A percentile compares a stretch with the other conserved stretches of the same genome.
Conservation (phyloP, 1,284 basidiomycete genomes). For the Termitomyces sp. region DNA sequence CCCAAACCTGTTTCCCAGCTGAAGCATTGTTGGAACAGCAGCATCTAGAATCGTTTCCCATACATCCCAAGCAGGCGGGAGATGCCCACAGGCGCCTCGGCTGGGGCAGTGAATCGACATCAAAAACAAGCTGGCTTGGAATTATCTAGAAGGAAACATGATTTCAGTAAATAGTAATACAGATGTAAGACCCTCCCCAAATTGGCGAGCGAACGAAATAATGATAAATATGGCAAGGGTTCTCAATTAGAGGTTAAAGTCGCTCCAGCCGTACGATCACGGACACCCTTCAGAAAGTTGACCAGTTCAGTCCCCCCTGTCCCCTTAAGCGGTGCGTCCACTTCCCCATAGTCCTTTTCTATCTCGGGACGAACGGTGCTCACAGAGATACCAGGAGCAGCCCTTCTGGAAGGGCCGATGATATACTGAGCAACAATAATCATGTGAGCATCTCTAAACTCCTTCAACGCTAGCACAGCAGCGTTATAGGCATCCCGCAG, state of each 20-base stretch:
- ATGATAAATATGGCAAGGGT: no score
- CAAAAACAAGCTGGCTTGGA: conserved; percentile 12
- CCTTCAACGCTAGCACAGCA: conserved; percentile 70
- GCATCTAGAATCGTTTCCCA: conserved; percentile 68
- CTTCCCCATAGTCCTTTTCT: conserved; percentile 12
- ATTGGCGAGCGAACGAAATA: no score
- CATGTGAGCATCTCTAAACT: conserved; percentile 86
- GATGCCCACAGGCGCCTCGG: conserved; percentile 12
- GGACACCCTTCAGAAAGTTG: conserved; percentile 76
- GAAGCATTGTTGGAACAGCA: conserved; percentile 48
- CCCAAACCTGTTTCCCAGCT: conserved; percentile 52
- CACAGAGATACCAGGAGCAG: conserved; percentile 20
- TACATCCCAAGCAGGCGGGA: conserved; percentile 43
- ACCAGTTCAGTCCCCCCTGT: conserved; percentile 86
- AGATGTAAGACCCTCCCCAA: no score
- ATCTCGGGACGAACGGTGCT: conserved; percentile 14
- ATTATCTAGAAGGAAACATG: no score
- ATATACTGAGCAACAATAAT: conserved; percentile 84
- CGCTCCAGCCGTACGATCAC: conserved; percentile 64
- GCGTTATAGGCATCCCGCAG: conserved; percentile 67
- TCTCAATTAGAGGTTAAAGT: conserved; percentile 18
- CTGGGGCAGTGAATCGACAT: conserved; percentile 17
- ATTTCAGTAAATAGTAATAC: no score
- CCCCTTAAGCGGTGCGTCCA: conserved; percentile 49
- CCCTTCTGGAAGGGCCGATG: conserved; percentile 57